Conservation (phyloP, 257 asterid species). For the Solanum commersonii region DNA sequence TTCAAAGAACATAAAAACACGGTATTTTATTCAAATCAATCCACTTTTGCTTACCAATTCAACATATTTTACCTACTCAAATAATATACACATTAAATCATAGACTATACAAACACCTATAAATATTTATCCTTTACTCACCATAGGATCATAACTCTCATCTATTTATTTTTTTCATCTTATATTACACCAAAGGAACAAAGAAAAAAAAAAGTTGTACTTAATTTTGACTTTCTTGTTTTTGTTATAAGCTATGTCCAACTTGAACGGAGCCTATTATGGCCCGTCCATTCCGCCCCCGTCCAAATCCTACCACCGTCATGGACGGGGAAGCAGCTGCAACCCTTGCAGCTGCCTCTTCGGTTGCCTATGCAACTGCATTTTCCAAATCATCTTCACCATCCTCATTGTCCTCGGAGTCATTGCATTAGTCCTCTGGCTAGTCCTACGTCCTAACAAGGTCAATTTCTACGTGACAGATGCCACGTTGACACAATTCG, state of each 20-base stretch:
- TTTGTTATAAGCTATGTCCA: neutral
- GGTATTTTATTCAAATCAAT: neutral
- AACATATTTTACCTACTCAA: neutral
- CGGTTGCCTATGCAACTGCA: slow-evolving; percentile 57
- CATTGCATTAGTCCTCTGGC: slow-evolving; percentile 33
- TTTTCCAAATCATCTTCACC: slow-evolving; percentile 50
- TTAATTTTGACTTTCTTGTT: neutral
- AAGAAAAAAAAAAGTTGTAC: neutral
- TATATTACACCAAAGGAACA: neutral
- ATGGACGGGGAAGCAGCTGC: slow-evolving; percentile 49
- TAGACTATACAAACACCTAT: neutral
- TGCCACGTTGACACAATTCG: slow-evolving; percentile 53
- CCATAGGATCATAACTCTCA: neutral
- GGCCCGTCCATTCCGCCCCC: slow-evolving; percentile 75
- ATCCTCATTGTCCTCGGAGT: slow-evolving; percentile 35
- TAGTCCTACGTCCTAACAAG: slow-evolving; percentile 69
- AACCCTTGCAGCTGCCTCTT: slow-evolving; percentile 72
- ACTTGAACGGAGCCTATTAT: slow-evolving; percentile 78
- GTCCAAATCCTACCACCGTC: slow-evolving; percentile 38
- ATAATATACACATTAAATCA: neutral
- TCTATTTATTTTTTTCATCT: neutral
- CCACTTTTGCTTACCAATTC: slow-evolving; percentile 2
- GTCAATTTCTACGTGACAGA: slow-evolving; percentile 47
- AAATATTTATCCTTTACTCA: neutral
- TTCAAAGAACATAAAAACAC: neutral